These are phyloP conservation scores for Elaeagnus macrophylla DNA, from an alignment of 306 rosid genomes.

Conservation along the genomic window DNA sequence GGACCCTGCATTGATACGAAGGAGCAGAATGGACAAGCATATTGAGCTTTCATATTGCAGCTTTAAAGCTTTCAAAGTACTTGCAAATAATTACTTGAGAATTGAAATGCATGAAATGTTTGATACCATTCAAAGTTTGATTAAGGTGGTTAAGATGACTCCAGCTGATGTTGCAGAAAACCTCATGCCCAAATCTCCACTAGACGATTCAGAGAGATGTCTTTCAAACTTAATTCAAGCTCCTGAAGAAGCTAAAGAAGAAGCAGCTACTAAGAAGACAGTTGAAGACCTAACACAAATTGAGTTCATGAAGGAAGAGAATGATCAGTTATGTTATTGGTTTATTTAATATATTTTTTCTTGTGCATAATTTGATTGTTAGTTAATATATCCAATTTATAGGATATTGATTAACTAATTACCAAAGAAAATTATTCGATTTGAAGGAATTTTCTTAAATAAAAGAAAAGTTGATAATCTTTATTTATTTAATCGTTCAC, in stretches of 20 bases:
- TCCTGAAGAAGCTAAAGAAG: too few species aligned
- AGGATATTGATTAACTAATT: too few species aligned
- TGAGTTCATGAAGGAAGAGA: slow-evolving; percentile 15
- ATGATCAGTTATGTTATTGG: too few species aligned
- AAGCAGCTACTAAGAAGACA: slow-evolving; percentile 18
- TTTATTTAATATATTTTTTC: too few species aligned
- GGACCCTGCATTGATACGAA: slow-evolving; percentile 77
- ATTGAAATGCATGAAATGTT: slow-evolving; percentile 50
- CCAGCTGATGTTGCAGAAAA: slow-evolving; percentile 66
- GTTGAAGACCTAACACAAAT: slow-evolving; percentile 29
- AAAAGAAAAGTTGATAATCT: too few species aligned
- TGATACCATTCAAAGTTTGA: slow-evolving; percentile 23
- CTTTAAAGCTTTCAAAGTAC: slow-evolving; percentile 60
- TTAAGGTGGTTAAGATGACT: slow-evolving; percentile 13
- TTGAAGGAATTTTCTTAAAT: too few species aligned
- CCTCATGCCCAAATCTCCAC: slow-evolving; percentile 69
- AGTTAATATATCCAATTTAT: too few species aligned
- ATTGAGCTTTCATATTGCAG: slow-evolving; percentile 68
- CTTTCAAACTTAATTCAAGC: slow-evolving; percentile 48
- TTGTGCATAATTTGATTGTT: too few species aligned
- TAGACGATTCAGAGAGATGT: slow-evolving; percentile 54
- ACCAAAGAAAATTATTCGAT: too few species aligned
- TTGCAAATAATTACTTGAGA: slow-evolving; percentile 60
- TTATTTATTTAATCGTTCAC: too few species aligned
- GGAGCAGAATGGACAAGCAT: slow-evolving; percentile 87